Conservation (phyloP, 768 basidiomycete species). For the Leccinellum albellum region DNA sequence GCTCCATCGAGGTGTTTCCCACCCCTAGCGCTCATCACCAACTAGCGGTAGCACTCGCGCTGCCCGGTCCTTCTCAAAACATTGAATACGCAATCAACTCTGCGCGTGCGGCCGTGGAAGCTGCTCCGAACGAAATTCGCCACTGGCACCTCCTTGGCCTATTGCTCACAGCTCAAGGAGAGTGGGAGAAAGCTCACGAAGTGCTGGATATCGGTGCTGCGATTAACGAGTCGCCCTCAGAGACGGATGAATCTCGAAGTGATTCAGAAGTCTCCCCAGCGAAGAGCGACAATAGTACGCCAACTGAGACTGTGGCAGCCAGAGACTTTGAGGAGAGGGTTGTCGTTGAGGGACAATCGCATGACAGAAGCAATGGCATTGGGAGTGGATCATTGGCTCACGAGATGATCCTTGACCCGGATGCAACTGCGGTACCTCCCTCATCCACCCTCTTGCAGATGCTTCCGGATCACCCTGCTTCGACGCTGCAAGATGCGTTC, state of each 20-base stretch:
- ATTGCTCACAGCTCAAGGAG: slow-evolving; percentile 70
- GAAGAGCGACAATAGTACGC: slow-evolving; percentile 4
- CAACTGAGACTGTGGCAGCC: background rate
- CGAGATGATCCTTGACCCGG: slow-evolving; percentile 28
- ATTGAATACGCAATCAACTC: slow-evolving; percentile 63
- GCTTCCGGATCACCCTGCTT: slow-evolving; percentile 44
- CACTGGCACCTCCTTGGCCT: slow-evolving; percentile 92
- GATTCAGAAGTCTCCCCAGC: slow-evolving; percentile 17
- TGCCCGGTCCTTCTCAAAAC: slow-evolving; percentile 60
- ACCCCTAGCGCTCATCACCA: slow-evolving; percentile 68
- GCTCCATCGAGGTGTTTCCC: slow-evolving; percentile 45
- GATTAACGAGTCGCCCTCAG: slow-evolving; percentile 43
- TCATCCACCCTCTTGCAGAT: slow-evolving; percentile 42
- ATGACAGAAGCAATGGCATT: background rate
- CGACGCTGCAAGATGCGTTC: slow-evolving; percentile 58
- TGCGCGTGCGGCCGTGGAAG: slow-evolving; percentile 72
- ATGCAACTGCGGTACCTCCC: slow-evolving; percentile 35
- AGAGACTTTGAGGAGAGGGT: slow-evolving; percentile 15
- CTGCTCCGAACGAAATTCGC: slow-evolving; percentile 56
- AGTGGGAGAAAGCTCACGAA: slow-evolving; percentile 73
- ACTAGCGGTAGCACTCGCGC: slow-evolving; percentile 70
- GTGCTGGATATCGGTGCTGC: slow-evolving; percentile 76
- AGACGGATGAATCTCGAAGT: slow-evolving; percentile 33
- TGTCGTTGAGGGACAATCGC: background rate
- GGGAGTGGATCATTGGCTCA: slow-evolving; percentile 10